These are phyloP conservation scores for Globisporangium heterothallicum DNA, from an alignment of 352 stramenopile genomes.

Conservation along the genomic window DNA sequence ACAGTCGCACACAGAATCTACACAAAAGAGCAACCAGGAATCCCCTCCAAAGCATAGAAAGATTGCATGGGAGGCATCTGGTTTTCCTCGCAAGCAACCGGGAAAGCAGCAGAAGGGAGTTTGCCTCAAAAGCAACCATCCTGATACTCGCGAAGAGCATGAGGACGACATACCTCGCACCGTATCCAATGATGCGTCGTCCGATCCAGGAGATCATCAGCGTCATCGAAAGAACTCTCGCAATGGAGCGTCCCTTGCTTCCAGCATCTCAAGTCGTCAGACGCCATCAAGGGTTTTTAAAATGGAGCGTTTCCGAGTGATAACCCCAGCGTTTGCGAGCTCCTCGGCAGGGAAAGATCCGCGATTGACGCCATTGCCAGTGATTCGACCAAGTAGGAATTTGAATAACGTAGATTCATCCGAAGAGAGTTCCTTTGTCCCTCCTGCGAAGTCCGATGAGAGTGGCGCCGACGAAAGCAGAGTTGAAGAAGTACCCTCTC, in stretches of 20 bases:
- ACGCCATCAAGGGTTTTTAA: constrained; percentile 54
- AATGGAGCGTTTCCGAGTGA: constrained; percentile 58
- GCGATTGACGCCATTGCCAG: constrained; percentile 1
- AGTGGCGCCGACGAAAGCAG: not conserved
- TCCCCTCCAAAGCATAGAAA: not conserved
- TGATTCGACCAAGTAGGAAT: constrained; percentile 6
- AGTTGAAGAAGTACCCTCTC: not conserved
- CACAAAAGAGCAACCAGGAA: not conserved
- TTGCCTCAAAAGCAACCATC: not conserved
- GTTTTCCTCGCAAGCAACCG: not conserved
- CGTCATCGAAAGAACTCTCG: not conserved
- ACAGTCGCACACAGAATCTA: too few species aligned
- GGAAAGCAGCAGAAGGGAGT: not conserved
- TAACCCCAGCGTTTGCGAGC: constrained; percentile 43
- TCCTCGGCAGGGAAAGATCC: not conserved
- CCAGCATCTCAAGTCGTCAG: constrained; percentile 23
- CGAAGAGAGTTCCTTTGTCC: too few species aligned
- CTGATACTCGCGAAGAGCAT: not conserved
- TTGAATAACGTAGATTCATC: not conserved
- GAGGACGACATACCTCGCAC: not conserved
- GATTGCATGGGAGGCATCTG: not conserved
- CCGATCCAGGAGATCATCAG: not conserved
- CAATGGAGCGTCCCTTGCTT: constrained; percentile 15
- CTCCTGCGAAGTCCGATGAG: too few species aligned
- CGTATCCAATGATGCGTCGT: not conserved